These are phyloP conservation scores for Pichia thaimueangensis DNA, from an alignment of 805 yeast genomes.

Conservation along the genomic window DNA sequence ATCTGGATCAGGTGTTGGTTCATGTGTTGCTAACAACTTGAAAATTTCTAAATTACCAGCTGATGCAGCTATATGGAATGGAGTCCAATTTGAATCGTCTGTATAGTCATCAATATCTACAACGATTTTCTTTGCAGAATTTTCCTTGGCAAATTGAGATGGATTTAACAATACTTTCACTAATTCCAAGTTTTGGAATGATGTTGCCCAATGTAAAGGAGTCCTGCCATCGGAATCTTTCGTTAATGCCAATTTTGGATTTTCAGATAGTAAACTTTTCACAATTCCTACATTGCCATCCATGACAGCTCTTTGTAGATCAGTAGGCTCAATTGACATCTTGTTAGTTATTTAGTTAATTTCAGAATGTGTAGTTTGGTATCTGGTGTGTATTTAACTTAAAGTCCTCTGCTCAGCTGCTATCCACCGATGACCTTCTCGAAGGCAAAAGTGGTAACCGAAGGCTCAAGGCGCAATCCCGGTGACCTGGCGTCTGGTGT, in stretches of 20 bases:
- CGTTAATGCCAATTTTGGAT: conserved; percentile 41
- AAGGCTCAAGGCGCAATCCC: too few species aligned
- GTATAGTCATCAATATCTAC: conserved; percentile 59
- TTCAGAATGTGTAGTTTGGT: too few species aligned
- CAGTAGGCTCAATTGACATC: conserved; percentile 17
- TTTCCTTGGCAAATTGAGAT: conserved; percentile 1
- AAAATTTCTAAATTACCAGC: conserved; percentile 57
- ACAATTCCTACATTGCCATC: conserved; percentile 51
- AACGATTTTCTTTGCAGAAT: conserved; percentile 4
- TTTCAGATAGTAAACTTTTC: conserved; percentile 40
- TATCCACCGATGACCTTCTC: too few species aligned
- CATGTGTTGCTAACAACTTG: conserved; percentile 40
- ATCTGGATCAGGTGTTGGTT: conserved; percentile 56
- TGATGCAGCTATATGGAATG: conserved; percentile 76
- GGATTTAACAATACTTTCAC: conserved; percentile 36
- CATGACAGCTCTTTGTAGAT: conserved; percentile 59
- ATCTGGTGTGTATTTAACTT: too few species aligned
- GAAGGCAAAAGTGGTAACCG: too few species aligned
- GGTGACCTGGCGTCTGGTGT: too few species aligned
- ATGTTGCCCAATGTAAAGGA: conserved; percentile 85
- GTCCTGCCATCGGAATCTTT: conserved; percentile 72
- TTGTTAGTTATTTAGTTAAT: too few species aligned
- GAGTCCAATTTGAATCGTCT: conserved; percentile 86
- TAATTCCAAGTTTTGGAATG: conserved; percentile 49
- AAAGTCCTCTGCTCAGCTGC: too few species aligned